phyloP scores from a whole-genome alignment of 208 protist genomes.

The Phytomonas serpens region DNA sequence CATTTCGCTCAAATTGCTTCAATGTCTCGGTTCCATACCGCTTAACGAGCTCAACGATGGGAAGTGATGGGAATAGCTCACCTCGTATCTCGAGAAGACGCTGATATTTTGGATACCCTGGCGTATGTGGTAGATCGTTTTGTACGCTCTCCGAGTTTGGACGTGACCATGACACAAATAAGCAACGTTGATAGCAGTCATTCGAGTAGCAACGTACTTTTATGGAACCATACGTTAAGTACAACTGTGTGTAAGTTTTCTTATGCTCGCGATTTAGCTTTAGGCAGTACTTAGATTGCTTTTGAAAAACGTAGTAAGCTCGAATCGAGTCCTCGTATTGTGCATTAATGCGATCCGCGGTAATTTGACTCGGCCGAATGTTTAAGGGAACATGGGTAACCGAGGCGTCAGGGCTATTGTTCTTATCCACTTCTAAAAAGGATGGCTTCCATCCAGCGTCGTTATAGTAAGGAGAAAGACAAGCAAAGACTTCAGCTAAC shows the following conservation, averaged over 20 bases:
- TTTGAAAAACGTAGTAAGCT: conserved; percentile 77
- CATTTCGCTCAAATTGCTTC: conserved; percentile 5
- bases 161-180: conserved; percentile 45
- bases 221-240: conserved; percentile 84
- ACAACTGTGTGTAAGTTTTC: conserved; percentile 73
- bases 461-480: conserved; percentile 43
- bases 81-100: conserved; percentile 41
- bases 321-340: conserved; percentile 74
- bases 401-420: neutral
- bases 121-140: conserved; percentile 2
- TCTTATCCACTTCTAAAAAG: neutral
- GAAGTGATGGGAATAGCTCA: conserved; percentile 58
- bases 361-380: conserved; percentile 15
- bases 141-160: conserved; percentile 10
- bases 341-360: conserved; percentile 39
- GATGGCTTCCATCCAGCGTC: neutral
- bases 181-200: conserved; percentile 69
- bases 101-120: conserved; percentile 61
- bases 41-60: conserved; percentile 54
- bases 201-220: conserved; percentile 87
- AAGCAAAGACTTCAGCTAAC: conserved; percentile 67
- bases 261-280: conserved; percentile 47
- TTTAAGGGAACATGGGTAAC: neutral
- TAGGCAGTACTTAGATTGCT: conserved; percentile 68
- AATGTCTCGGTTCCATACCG: conserved; percentile 52